Evolutionary conservation across 306 rosid species (phyloP).

Genomic region (Prunus dulcis): DNA sequence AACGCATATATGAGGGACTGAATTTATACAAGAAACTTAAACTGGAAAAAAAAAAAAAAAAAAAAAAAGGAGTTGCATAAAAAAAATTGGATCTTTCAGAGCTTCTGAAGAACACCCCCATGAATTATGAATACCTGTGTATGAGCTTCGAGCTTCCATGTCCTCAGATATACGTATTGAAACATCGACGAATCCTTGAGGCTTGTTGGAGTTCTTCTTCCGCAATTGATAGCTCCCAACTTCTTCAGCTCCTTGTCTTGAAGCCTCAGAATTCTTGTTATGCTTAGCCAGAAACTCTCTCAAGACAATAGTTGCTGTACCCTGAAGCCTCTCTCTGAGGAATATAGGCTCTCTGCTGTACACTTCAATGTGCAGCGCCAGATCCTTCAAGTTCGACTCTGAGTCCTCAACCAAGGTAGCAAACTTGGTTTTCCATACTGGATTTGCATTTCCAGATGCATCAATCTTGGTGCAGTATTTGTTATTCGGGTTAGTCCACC

Average conservation of each 20-base stretch:
- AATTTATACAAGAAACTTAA: background rate
- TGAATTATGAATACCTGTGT: conserved; percentile 37
- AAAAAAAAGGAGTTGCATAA: background rate
- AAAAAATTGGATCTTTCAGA: background rate
- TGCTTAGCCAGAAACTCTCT: conserved; percentile 62
- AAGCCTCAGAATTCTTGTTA: conserved; percentile 34
- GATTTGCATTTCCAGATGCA: conserved; percentile 67
- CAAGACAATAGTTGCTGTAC: conserved; percentile 58
- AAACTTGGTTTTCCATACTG: conserved; percentile 80
- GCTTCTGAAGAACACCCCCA: background rate
- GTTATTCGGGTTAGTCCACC: conserved; percentile 72
- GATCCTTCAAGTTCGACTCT: conserved; percentile 37
- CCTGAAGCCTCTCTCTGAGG: conserved; percentile 67
- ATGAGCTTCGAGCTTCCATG: conserved; percentile 43
- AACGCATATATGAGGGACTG: conserved; percentile 6
- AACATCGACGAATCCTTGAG: conserved; percentile 68
- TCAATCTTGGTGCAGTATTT: conserved; percentile 81
- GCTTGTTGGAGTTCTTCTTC: conserved; percentile 56
- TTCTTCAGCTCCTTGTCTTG: conserved; percentile 48
- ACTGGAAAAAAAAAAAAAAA: too few species aligned
- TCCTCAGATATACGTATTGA: conserved; percentile 51
- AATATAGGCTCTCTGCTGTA: conserved; percentile 70
- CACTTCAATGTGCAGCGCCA: conserved; percentile 62
- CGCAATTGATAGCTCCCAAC: conserved; percentile 70
- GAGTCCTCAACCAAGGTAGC: conserved; percentile 53